Percentiles rank a stretch among this genome's conserved stretches.
phyloP scores from a whole-genome alignment of 805 yeast species.

The Grigorovia transvaalensis region DNA sequence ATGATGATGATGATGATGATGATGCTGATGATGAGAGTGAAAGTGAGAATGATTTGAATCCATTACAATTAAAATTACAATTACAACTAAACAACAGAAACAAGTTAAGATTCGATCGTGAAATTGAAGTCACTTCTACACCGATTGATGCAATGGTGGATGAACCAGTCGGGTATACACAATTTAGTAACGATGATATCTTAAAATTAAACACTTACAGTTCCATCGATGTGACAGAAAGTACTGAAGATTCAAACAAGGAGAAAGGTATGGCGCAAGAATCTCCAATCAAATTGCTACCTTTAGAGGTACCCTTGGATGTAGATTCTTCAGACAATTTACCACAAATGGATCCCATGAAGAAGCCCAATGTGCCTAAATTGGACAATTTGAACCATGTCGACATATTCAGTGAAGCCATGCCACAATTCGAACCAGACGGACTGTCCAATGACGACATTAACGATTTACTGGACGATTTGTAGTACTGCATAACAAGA shows the following conservation, averaged over 20 bases:
- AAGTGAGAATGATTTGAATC: background rate
- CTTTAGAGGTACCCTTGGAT: background rate
- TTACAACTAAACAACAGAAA: conserved; percentile 3
- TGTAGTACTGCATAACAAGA: no score
- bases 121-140: conserved; percentile 41
- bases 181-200: conserved; percentile 29
- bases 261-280: background rate
- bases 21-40: conserved; percentile 13
- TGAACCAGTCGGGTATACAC: conserved; percentile 37
- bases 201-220: conserved; percentile 12
- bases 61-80: conserved; percentile 1
- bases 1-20: conserved; percentile 2
- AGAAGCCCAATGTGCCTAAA: background rate
- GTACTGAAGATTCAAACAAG: background rate
- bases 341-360: background rate
- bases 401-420: background rate
- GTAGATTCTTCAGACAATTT: background rate
- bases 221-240: background rate
- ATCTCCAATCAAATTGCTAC: background rate
- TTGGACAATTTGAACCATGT: background rate
- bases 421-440: background rate
- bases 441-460: background rate
- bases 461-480: background rate
- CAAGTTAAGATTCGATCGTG: conserved; percentile 27
- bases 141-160: conserved; percentile 32